Evolutionary conservation across 129 eudicot species (phyloP), one percentile per base, ranked within the genome.

Genomic region (Centaurea solstitialis): DNA sequence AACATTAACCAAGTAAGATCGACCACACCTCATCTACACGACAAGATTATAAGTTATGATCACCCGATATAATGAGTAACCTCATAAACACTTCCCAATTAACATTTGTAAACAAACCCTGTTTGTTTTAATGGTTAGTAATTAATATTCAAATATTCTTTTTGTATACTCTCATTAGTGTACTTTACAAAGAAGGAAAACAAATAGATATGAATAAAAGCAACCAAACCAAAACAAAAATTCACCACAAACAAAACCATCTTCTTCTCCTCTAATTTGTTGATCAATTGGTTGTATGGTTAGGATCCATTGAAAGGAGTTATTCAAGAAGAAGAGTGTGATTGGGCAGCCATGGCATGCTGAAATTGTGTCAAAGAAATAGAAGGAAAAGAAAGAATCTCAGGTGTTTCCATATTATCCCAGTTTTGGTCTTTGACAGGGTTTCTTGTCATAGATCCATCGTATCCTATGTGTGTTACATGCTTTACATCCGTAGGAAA

Each of bases 401-500:
- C 91, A 2, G 91, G 79, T 17, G 90, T 80, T 41, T 85, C 81
- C 3, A 87, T 50, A 39, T 78, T 89, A 28, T 90, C 93, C 96
- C 92, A 89, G 68, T 41, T 71, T 78, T 85, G 81, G 8, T 82
- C 75, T 75, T 85, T 83, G 2, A 84, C 53, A 5, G 88, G 85
- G 53, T 88, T 92, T 17, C 84, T 85, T 5, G 86, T 83, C 72
- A 86, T 94, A 0, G 94, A 86, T 86, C 98, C 97, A 82, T 93
- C 98, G 83, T 88, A 87, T 82, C 98, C 98, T 79, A 94, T 94
- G 87, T 94, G 98, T 7, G 90, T 79, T 0, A 94, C 89, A 85
- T 94, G 98, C 85, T 91, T 91, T 85, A 94, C 97, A 80, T 91
- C 98, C 21, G 97, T 94, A 40, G 98, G 98, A 15, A 77, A 78